Evolutionary conservation across 2,329 filamentous ascomycete species (phyloP), one percentile per base, ranked within the genome.

Genomic region (Grosmannia penicillata): DNA sequence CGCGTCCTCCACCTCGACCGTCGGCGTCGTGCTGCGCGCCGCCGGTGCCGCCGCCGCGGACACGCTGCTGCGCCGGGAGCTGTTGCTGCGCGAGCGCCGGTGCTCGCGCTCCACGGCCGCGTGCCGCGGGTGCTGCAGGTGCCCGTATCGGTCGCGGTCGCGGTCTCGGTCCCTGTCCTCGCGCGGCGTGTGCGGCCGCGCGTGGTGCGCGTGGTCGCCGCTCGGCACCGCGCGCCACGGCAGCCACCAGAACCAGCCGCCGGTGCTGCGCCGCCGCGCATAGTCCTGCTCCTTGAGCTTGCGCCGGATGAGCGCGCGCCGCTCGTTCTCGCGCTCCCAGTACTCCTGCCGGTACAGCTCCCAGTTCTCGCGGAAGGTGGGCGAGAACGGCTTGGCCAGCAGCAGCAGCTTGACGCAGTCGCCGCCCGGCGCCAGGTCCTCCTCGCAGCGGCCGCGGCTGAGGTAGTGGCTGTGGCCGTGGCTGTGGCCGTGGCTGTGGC

Each of bases 291-390:
- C 70, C 45, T 76, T 72, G 36, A 94, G 63, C 52, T 82, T 82
- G 31, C 68, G 53, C 30, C 84, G 71, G 19, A 95, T 63, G 41
- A 82, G 62, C 3, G 79, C 72, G 11, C 91, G 76, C 3, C 89
- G 78, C 56, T 93, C 85, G 53, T 98, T 98, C 57, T 98, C 91
- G 44, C 78, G 78, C 50, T 95, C 89, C 91, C 91, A 98, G 59
- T 95, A 98, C 43, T 95, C 87, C 25, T 80, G 78, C 38, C 91
- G 73, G 58, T 93, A 98, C 14, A 89, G 68, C 53, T 98, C 91
- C 91, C 91, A 98, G 47, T 94, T 93, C 56, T 96, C 87, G 17
- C 91, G 73, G 53, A 98, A 98, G 33, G 84, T 85, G 0, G 91
- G 80, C 6, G 84, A 93, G 53, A 98, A 98, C 0, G 87, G 86